Evolutionary conservation across 495 filamentous ascomycete species (phyloP).

Genomic region (Podospora australis): DNA sequence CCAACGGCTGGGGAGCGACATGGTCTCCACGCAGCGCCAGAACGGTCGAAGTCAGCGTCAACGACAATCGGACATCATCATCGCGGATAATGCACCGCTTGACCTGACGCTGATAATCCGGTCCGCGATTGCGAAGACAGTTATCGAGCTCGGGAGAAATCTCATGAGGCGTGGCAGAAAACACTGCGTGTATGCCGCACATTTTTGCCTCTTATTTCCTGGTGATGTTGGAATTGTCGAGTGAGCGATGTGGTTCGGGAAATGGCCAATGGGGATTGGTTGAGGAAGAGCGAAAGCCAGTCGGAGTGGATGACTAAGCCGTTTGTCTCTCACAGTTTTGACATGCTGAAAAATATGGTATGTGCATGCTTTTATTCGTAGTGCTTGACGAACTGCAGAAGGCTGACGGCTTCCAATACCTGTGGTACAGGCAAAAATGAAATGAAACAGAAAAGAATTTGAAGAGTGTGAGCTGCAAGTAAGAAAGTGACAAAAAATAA

Average conservation of each 20-base stretch:
- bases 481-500: neutral
- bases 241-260: no score
- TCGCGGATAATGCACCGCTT: slow-evolving; percentile 19
- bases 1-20: slow-evolving; percentile 67
- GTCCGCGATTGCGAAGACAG: slow-evolving; percentile 41
- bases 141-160: slow-evolving; percentile 26
- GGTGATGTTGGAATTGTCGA: no score
- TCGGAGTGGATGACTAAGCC: no score
- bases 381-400: no score
- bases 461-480: neutral
- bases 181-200: slow-evolving; percentile 43
- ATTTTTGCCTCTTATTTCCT: slow-evolving; percentile 30
- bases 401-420: no score
- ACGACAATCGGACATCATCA: slow-evolving; percentile 22
- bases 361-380: no score
- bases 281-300: neutral
- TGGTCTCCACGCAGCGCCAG: slow-evolving; percentile 73
- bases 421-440: no score
- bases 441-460: neutral
- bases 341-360: no score
- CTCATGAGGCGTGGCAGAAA: slow-evolving; percentile 21
- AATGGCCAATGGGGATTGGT: no score
- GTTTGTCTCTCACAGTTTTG: no score
- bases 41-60: slow-evolving; percentile 76
- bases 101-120: slow-evolving; percentile 44